Base-by-base conservation (phyloP, 202 grass and related monocot genomes). In the Hordeum pubiflorum region DNA sequence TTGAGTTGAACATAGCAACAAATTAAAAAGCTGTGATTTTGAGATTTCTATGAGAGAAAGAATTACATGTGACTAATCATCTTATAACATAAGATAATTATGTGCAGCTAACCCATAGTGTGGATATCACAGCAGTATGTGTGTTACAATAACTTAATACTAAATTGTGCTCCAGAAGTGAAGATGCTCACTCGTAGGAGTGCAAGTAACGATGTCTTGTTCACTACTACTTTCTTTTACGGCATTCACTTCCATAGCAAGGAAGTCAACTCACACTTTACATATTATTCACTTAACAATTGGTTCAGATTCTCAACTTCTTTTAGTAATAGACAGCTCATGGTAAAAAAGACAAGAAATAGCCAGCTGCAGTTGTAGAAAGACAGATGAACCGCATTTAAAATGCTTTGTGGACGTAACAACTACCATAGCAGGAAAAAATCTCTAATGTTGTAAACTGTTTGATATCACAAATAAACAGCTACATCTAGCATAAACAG, bases 401-500 rank as follows among this genome's bases (percentile, higher is more conserved):
- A 76, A 73, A 85, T 99, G 92, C 68, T 99, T 99, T 72, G 92
- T 56, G 13, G 89, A 99, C 80, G 78, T 89, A 74, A 87, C 84
- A 78, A 93, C 80, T 87, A 93, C 88, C 77, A 93, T 91, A 24
- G 82, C 69, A 81, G 81, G 87, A 72, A 92, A 87, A 96, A 85
- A 71, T 93, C 89, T 89, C 82, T 90, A 50, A 87, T 95, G 91
- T 10, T 78, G 74, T 61, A 91, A 84, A 91, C 0, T 90, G 87
- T 64, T 96, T 89, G 58, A 91, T 77, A 26, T 23, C 17, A 61
- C 23, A 38, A 67, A 61, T 31, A 75, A 26, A 60, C 39, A 62
- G 60, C 15, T 77, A 58, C 4, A 13, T 22, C 23, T 31, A 85
- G 26, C 10, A 39, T 50, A 57, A 78, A 60, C 27, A n/a, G 77